Evolutionary conservation across 2,329 filamentous ascomycete genomes (phyloP), one percentile per base, ranked within the genome.

Genomic region (Fusarium sp.): DNA sequence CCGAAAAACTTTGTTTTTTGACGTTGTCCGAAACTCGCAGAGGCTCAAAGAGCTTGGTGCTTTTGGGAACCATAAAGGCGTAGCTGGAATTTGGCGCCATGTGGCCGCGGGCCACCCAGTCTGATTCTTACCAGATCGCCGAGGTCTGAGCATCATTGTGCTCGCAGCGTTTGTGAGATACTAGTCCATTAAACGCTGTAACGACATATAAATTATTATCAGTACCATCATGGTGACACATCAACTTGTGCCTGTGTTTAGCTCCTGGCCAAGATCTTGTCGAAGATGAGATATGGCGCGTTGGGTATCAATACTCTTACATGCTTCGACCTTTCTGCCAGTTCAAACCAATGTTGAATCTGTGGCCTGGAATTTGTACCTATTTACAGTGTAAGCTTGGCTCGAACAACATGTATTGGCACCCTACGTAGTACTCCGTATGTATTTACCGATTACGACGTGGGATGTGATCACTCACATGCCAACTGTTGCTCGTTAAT

Each of bases 391-490:
- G n/a, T 28, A 50, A 22, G 13, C 24, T 33, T 49, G 37, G 35
- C 48, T 37, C 26, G 56, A n/a, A 33, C 28, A 52, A 8, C 14
- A 35, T 14, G 20, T 46, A 45, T 47, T 33, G 22, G 50, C 45
- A 49, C 33, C 40, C 20, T 24, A 22, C 22, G 22, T 22, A 22
- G 22, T 22, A n/a, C n/a, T n/a, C n/a, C n/a, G n/a, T n/a, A 24
- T 28, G 26, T 52, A 45, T 45, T 49, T 61, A 60, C 51, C 59
- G 51, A 35, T 48, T 61, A 66, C 54, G 44, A 67, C 55, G 54
- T 60, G 52, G 63, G 62, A 68, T 67, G 54, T 33, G 33, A 52
- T 73, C 62, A 67, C 52, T 54, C 59, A 64, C 71, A 74, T 74
- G 62, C 73, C 68, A 72, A 37, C 33, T 37, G 52, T 30, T 59